Base-by-base conservation (phyloP, 2,329 filamentous ascomycete species). In the Venturiaceae sp. region DNA sequence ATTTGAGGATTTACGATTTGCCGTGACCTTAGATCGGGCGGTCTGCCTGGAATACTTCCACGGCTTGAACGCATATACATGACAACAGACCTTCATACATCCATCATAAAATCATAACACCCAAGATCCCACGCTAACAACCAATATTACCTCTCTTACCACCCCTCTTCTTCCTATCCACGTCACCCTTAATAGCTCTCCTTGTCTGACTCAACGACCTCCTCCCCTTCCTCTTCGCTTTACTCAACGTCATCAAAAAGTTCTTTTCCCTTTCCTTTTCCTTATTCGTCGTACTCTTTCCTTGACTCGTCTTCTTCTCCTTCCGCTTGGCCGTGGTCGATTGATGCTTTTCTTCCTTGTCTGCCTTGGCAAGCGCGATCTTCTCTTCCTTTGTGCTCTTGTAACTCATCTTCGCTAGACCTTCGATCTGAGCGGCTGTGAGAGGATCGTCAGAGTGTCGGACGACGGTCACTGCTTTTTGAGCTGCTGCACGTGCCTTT, bases 231-330 rank as follows among this genome's bases (percentile, higher is more conserved):
- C 82, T 83, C 80, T 94, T 95, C 11, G 94, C 94, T 79, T 99
- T 97, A 60, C 92, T 90, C 61, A 99, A 75, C 39, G 92, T 97
- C 94, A 99, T 99, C 67, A 99, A 71, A 75, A 99, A 95, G 74
- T 99, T 99, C 88, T 99, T 99, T 81, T 90, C 90, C 65, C 92
- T 80, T 44, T 88, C 84, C 83, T 99, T 99, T 79, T 99, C 94
- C 77, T 88, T 89, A 75, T 99, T 99, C 64, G 92, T 97, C 37
- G 90, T 92, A 71, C 89, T 95, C 84, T 97, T 97, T 67, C 94
- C 94, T 74, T 91, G 83, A 1, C 84, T 81, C 66, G 86, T 84
- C 82, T 95, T 95, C 80, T 92, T 90, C 71, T 90, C 84, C 79
- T 90, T 90, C 67, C 88, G 81, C 69, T 89, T 85, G 16, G 91